Evolutionary conservation across 2,329 filamentous ascomycete genomes (phyloP), one percentile per base, ranked within the genome.

Genomic region (Amauroascus niger): DNA sequence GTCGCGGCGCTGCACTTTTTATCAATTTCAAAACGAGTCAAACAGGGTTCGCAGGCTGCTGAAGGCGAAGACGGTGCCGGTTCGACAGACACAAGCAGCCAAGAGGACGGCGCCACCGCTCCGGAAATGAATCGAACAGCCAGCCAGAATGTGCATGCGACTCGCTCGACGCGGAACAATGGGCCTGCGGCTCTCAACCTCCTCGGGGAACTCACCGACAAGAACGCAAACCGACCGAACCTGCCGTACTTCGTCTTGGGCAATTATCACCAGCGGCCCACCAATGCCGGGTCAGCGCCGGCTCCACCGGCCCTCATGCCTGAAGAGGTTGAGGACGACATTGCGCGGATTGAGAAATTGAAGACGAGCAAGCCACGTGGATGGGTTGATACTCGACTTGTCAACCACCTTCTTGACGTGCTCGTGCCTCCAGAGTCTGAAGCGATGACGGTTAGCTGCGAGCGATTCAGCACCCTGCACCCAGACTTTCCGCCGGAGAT

Each of bases 121-220:
- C 66, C 74, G 3, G 80, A 80, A 52, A 84, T 84, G 80, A 76
- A 79, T 49, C 77, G 81, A 37, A 79, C 79, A 11, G 73, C 78
- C 18, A 80, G 76, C 52, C 77, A 79, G 53, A 81, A 79, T 41
- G 70, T 69, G 60, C 74, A 77, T 69, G 79, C 67, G 67, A 84
- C 73, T 63, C 79, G 66, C 40, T 79, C 72, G 5, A 76, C 73
- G 6, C 71, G 74, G 43, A 76, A 72, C 5, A 76, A 75, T 52
- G 76, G 75, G 52, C 69, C 79, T 65, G 70, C 77, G 58, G 72
- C 75, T 5, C 71, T 79, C 52, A 78, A 75, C 49, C 74, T 78
- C 6, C 71, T 83, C 39, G 76, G 75, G 11, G 78, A 81, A 56
- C 71, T 81, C 18, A 76, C 79, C 0, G 75, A 75, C 49, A 75